phyloP scores from a whole-genome alignment of 352 stramenopile genomes.

The Phytopythium boreale region DNA sequence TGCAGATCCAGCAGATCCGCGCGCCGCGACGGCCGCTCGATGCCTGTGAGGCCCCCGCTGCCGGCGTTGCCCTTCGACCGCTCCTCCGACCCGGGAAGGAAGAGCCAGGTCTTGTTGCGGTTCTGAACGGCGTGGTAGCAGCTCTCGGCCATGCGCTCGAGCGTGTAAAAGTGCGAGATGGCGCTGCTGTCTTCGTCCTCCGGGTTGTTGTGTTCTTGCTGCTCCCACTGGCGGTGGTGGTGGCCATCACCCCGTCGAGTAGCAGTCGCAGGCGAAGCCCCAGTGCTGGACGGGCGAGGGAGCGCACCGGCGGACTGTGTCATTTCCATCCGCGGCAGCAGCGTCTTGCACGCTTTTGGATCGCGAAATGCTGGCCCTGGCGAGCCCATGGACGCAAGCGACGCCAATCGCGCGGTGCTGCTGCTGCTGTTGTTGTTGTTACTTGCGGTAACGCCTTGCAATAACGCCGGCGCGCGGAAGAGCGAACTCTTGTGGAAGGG shows the following conservation, averaged over 20 bases:
- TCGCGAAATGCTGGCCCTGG: not conserved
- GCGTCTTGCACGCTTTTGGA: constrained; percentile 20
- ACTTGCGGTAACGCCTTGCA: constrained; percentile 1
- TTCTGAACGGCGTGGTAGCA: constrained; percentile 71
- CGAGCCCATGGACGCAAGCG: not conserved
- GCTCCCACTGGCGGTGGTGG: not conserved
- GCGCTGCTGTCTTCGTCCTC: constrained; percentile 30
- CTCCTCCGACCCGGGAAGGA: constrained; percentile 60
- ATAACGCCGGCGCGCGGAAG: constrained; percentile 40
- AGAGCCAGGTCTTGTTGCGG: constrained; percentile 74
- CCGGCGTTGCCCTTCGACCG: constrained; percentile 41
- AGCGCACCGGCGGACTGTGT: constrained; percentile 23
- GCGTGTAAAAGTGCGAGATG: constrained; percentile 75
- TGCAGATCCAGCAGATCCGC: constrained; percentile 71
- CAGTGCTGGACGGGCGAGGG: constrained; percentile 2
- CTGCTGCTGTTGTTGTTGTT: constrained; percentile 14
- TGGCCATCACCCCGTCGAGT: not conserved
- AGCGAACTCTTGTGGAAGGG: constrained; percentile 56
- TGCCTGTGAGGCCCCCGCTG: constrained; percentile 40
- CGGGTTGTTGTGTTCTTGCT: constrained; percentile 9
- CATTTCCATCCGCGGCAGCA: constrained; percentile 39
- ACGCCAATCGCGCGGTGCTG: constrained; percentile 2
- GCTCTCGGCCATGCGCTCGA: constrained; percentile 66
- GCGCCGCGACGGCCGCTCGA: constrained; percentile 59
- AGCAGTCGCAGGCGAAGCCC: not conserved